Evolutionary conservation across 1,284 basidiomycete genomes (phyloP).

Genomic region (Leccinum pallidistipes): DNA sequence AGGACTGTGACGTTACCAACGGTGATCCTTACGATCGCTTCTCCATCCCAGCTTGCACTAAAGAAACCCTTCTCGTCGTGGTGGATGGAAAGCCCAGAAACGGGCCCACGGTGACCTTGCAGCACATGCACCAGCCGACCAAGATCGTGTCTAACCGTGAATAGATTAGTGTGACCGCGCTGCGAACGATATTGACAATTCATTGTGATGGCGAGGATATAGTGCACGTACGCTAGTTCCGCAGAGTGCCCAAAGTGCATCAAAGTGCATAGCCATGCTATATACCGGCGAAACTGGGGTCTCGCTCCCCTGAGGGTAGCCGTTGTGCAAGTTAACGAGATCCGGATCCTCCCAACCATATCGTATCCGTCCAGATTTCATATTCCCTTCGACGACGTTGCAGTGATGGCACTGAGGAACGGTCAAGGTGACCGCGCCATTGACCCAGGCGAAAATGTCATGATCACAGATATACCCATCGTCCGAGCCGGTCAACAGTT

Average conservation of each 20-base stretch:
- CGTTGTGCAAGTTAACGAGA: conserved; percentile 32
- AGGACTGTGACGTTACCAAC: conserved; percentile 1
- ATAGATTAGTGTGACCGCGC: conserved; percentile 88
- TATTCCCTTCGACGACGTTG: conserved; percentile 90
- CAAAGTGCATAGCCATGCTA: conserved; percentile 85
- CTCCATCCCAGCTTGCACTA: conserved; percentile 94
- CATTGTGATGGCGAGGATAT: conserved; percentile 14
- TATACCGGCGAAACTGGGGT: conserved; percentile 71
- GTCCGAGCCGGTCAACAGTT: conserved; percentile 88
- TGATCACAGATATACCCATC: conserved; percentile 95
- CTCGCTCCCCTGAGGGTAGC: conserved; percentile 44
- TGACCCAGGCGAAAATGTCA: conserved; percentile 87
- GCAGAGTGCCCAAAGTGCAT: conserved; percentile 87
- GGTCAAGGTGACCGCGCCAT: conserved; percentile 85
- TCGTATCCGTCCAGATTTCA: conserved; percentile 85
- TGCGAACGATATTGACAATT: conserved; percentile 34
- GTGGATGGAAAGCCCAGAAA: conserved; percentile 84
- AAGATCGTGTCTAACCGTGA: conserved; percentile 90
- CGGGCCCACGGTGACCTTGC: conserved; percentile 72
- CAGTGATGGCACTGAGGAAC: conserved; percentile 89
- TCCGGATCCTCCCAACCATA: conserved; percentile 88
- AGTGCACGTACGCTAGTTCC: conserved; percentile 71
- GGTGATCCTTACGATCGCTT: conserved; percentile 71
- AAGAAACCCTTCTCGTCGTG: conserved; percentile 84
- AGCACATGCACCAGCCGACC: conserved; percentile 80